Evolutionary conservation across 768 basidiomycete species (phyloP).

Genomic region (Suillus bovinus): DNA sequence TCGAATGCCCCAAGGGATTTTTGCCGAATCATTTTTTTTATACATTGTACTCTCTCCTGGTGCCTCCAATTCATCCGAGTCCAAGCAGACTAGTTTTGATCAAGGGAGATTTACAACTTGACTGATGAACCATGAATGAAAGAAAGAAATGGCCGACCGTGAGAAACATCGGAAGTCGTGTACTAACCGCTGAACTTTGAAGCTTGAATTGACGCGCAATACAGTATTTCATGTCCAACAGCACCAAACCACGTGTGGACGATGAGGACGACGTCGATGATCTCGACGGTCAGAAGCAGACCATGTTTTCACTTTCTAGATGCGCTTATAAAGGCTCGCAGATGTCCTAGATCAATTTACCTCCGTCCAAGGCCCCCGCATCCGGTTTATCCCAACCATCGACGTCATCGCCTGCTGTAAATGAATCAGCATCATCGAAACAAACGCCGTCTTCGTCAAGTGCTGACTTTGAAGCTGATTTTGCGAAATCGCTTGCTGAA

Average conservation of each 20-base stretch:
- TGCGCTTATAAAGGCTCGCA: slow-evolving; percentile 23
- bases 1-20: too few species aligned
- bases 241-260: slow-evolving; percentile 24
- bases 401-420: slow-evolving; percentile 16
- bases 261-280: slow-evolving; percentile 43
- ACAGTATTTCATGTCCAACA: slow-evolving; percentile 13
- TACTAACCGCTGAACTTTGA: too few species aligned
- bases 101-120: too few species aligned
- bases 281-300: slow-evolving; percentile 38
- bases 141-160: too few species aligned
- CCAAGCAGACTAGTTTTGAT: too few species aligned
- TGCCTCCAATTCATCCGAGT: too few species aligned
- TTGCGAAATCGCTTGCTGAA: slow-evolving; percentile 40
- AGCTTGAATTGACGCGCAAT: not conserved
- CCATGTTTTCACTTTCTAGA: not conserved
- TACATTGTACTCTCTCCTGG: too few species aligned
- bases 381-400: slow-evolving; percentile 13
- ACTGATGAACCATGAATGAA: too few species aligned
- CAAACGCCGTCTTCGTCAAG: slow-evolving; percentile 6
- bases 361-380: slow-evolving; percentile 18
- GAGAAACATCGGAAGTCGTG: too few species aligned
- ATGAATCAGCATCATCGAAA: slow-evolving; percentile 21
- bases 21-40: too few species aligned
- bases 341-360: slow-evolving; percentile 52
- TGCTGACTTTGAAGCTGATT: slow-evolving; percentile 29